These are phyloP conservation scores for Fusarium cicatricum DNA, from an alignment of 2,329 filamentous ascomycete species.

Conservation along the genomic window DNA sequence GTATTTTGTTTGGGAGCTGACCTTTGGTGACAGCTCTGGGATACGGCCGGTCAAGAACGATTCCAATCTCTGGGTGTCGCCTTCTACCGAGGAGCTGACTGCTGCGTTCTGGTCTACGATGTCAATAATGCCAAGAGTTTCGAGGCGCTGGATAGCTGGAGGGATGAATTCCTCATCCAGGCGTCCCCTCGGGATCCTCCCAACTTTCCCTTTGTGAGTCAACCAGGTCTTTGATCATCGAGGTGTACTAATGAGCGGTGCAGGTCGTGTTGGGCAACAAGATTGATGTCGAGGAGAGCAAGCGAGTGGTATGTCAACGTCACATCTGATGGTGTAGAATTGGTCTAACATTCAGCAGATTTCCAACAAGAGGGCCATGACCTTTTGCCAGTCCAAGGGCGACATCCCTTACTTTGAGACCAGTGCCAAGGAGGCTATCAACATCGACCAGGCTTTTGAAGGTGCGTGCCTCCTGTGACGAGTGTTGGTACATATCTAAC, in stretches of 20 bases:
- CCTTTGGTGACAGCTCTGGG: conserved; percentile 77
- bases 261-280: conserved; percentile 98
- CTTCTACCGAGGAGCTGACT: conserved; percentile 97
- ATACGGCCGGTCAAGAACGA: conserved; percentile 95
- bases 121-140: conserved; percentile 99
- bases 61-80: conserved; percentile 98
- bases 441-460: conserved; percentile 85
- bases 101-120: conserved; percentile 97
- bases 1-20: conserved; percentile 8
- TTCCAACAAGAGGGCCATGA: conserved; percentile 93
- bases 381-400: conserved; percentile 97
- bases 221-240: not conserved
- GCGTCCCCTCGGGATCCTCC: conserved; percentile 95
- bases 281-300: conserved; percentile 98
- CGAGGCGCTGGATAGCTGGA: conserved; percentile 97
- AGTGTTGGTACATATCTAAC: conserved; percentile 3
- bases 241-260: conserved; percentile 30
- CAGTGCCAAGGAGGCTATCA: conserved; percentile 97
- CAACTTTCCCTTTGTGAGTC: conserved; percentile 92
- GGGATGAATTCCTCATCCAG: conserved; percentile 98
- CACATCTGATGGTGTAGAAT: not conserved
- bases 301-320: conserved; percentile 73
- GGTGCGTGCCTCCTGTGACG: conserved; percentile 53
- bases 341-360: conserved; percentile 62
- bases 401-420: conserved; percentile 99